Evolutionary conservation across 805 yeast genomes (phyloP).

Genomic region (Ogataea corticis): DNA sequence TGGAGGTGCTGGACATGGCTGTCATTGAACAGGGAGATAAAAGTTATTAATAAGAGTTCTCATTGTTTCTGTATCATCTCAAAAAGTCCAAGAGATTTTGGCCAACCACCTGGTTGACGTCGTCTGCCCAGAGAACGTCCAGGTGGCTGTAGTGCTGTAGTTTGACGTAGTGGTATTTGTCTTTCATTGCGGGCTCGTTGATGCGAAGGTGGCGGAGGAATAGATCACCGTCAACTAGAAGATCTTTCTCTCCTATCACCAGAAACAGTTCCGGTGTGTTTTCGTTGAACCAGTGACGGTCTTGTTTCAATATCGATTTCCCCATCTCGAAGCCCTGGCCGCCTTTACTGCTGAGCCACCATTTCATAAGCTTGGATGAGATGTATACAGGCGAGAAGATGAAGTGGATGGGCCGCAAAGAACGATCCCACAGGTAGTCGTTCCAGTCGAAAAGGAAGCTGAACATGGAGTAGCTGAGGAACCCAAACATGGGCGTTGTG

Average conservation of each 20-base stretch:
- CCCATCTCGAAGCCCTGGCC: constrained; percentile 46
- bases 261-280: constrained; percentile 61
- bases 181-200: constrained; percentile 51
- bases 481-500: constrained; percentile 54
- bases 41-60: constrained; percentile 3
- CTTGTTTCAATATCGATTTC: constrained; percentile 53
- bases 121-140: constrained; percentile 92
- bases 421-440: constrained; percentile 71
- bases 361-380: constrained; percentile 77
- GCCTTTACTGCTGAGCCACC: constrained; percentile 74
- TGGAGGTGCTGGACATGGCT: constrained; percentile 88
- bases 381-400: constrained; percentile 84
- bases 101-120: constrained; percentile 67
- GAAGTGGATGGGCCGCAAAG: constrained; percentile 70
- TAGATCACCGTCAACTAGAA: constrained; percentile 72
- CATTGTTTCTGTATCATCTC: neutral
- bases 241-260: constrained; percentile 72
- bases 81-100: constrained; percentile 40
- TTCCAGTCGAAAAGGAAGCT: constrained; percentile 87
- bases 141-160: constrained; percentile 76
- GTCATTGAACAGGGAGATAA: constrained; percentile 64
- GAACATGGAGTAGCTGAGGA: constrained; percentile 76
- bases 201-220: constrained; percentile 63
- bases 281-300: constrained; percentile 53
- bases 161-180: constrained; percentile 40